Base-by-base conservation (phyloP, 2,329 filamentous ascomycete genomes). In the Colletotrichum zoysiae region DNA sequence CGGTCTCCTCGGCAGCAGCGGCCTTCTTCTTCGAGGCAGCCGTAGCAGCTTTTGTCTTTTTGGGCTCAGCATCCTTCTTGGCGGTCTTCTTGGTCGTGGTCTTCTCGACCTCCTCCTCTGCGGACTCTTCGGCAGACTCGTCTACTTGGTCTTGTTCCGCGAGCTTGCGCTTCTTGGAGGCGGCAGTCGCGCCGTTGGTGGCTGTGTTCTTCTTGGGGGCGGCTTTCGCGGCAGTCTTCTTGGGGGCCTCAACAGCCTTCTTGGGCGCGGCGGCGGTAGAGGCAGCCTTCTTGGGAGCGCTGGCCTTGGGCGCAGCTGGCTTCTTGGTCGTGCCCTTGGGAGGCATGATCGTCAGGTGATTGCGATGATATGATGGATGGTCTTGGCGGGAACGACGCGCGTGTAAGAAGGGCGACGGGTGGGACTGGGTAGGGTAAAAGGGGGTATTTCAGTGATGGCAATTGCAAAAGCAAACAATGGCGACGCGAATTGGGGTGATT, bases 1-100 rank as follows among this genome's bases (percentile, higher is more conserved):
- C 58, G 20, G 65, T 65, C 64, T 73, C 78, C 59, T 73, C 78
- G 87, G 84, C 40, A 88, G 88, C 68, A 90, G 83, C 20, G 88
- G 88, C 72, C 88, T 74, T 74, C 69, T 46, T 75, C 65, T 53
- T 75, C 14, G 63, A 60, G 33, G 73, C 59, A 30, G 69, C 67
- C 46, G 73, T 70, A 12, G 46, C 26, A 14, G 71, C 55, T 58
- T 73, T 73, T 33, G 67, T 71, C 56, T 71, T 65, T 62, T 74
- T 75, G 38, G 64, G 68, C 68, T 76, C 76, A 23, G 76, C 71
- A 14, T 72, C 58, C 48, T 77, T 71, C 81, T 87, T 87, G 64
- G 83, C 77, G 42, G 53, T 33, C 65, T 71, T 71, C 42, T 48
- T 65, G 23, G 55, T 50, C 38, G 53, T 53, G 44, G 68, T 58